These are phyloP conservation scores for Prunus armeniaca DNA, from an alignment of 306 rosid genomes.

Conservation along the genomic window DNA sequence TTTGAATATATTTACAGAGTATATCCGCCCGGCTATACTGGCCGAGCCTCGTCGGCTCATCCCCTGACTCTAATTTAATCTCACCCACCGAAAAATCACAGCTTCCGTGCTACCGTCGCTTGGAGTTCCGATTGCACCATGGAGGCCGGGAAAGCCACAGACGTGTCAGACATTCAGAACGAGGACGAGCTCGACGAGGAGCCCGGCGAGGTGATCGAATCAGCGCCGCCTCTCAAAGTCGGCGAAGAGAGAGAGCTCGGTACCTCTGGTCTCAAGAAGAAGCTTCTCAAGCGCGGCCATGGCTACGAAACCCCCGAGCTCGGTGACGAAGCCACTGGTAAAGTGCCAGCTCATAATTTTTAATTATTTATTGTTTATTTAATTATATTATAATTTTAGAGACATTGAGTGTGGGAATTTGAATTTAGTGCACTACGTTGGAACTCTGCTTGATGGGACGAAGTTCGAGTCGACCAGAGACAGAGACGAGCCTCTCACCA, in stretches of 20 bases:
- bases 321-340: conserved; percentile 59
- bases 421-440: conserved; percentile 57
- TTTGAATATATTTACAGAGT: too few relatives aligned
- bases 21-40: too few relatives aligned
- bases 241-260: conserved; percentile 63
- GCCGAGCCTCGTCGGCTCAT: background rate
- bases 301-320: conserved; percentile 62
- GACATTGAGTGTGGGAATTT: background rate
- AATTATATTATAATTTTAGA: background rate
- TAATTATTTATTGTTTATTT: background rate
- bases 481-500: conserved; percentile 31
- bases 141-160: conserved; percentile 25
- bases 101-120: background rate
- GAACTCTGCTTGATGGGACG: conserved; percentile 45
- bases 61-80: background rate
- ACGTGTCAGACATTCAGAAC: conserved; percentile 34
- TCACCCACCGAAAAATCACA: background rate
- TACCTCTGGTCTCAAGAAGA: conserved; percentile 41
- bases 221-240: conserved; percentile 61
- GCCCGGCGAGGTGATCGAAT: conserved; percentile 74
- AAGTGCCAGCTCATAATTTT: background rate
- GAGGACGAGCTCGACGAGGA: conserved; percentile 58
- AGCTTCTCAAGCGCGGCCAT: conserved; percentile 50
- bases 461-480: conserved; percentile 54
- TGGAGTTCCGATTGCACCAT: conserved; percentile 23